Percentiles rank a stretch among this genome's conserved stretches.
phyloP scores from a whole-genome alignment of 106 monocot genomes.

The Iris macrosiphon region DNA sequence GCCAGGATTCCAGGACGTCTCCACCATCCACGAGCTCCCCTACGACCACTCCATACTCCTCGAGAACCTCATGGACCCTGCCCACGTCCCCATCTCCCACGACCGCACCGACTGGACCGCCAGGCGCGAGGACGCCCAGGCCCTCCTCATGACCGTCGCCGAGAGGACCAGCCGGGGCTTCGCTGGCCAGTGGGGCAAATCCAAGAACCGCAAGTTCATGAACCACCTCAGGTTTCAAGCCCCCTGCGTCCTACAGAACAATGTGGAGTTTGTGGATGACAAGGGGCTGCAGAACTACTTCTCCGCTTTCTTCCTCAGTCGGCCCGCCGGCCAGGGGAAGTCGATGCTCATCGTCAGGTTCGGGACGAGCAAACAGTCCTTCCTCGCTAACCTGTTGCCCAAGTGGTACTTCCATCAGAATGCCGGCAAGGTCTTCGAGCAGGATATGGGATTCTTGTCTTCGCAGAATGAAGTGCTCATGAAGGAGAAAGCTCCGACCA shows the following conservation, averaged over 20 bases:
- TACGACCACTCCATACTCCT: slow-evolving; percentile 95
- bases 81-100: slow-evolving; percentile 97
- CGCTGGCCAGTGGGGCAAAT: slow-evolving; percentile 59
- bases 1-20: slow-evolving; percentile 67
- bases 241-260: slow-evolving; percentile 76
- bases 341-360: slow-evolving; percentile 94
- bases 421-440: slow-evolving; percentile 86
- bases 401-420: slow-evolving; percentile 93
- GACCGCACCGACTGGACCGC: slow-evolving; percentile 96
- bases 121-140: slow-evolving; percentile 80
- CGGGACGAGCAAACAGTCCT: slow-evolving; percentile 32
- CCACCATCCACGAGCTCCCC: slow-evolving; percentile 89
- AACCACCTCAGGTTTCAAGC: slow-evolving; percentile 69
- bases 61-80: slow-evolving; percentile 98
- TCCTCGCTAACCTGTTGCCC: slow-evolving; percentile 35
- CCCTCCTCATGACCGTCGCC: slow-evolving; percentile 56
- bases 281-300: slow-evolving; percentile 54
- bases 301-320: slow-evolving; percentile 77
- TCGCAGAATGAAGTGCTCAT: slow-evolving; percentile 93
- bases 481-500: slow-evolving; percentile 67
- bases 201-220: slow-evolving; percentile 17
- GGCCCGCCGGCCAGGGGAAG: slow-evolving; percentile 91
- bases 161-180: slow-evolving; percentile 71
- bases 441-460: slow-evolving; percentile 97
- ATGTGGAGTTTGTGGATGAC: slow-evolving; percentile 58